phyloP scores from a whole-genome alignment of 176 grass and related monocot species.

The Raddia guianensis region DNA sequence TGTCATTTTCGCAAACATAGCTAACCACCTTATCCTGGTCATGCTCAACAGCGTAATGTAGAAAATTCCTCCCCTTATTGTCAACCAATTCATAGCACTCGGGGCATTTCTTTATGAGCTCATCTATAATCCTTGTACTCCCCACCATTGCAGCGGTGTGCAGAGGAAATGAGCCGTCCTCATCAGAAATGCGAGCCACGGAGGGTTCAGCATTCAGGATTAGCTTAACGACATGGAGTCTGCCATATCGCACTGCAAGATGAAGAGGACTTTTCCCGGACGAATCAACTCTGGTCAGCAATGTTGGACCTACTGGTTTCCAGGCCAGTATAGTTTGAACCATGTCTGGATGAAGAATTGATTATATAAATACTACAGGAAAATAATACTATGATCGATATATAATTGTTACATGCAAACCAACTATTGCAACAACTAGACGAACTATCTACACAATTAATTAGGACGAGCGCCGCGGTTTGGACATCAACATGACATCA shows the following conservation, averaged over 20 bases:
- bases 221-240: neutral
- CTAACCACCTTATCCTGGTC: neutral
- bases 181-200: constrained; percentile 17
- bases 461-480: too few species aligned
- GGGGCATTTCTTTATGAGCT: constrained; percentile 14
- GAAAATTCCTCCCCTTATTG: constrained; percentile 20
- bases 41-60: too few species aligned
- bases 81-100: constrained; percentile 34
- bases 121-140: neutral
- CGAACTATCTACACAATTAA: too few species aligned
- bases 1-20: neutral
- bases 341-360: constrained; percentile 18
- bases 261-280: constrained; percentile 47
- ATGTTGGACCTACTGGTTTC: neutral
- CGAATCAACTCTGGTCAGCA: constrained; percentile 27
- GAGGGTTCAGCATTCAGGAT: constrained; percentile 5
- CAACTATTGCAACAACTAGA: too few species aligned
- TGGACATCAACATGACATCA: too few species aligned
- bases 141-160: constrained; percentile 37
- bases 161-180: constrained; percentile 24
- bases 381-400: too few species aligned
- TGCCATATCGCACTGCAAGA: neutral
- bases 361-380: too few species aligned
- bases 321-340: neutral
- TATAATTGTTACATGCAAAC: too few species aligned